phyloP scores from a whole-genome alignment of 352 stramenopile species.

The Globisporangium paddicum region DNA sequence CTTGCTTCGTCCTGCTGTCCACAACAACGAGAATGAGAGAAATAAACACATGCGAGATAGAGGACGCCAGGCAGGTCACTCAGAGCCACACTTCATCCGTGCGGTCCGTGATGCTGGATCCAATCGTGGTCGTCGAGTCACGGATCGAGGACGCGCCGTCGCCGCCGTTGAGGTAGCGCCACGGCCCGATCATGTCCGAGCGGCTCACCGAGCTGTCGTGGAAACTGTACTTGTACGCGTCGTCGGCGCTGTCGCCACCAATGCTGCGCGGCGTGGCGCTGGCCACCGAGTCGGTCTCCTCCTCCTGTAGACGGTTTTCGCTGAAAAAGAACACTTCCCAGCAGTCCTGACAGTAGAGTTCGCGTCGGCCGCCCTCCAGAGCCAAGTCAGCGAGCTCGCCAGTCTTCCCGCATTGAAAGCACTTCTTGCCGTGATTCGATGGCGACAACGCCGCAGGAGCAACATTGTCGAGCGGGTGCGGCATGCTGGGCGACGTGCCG shows the following conservation, averaged over 20 bases:
- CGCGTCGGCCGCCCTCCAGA: slow-evolving; percentile 30
- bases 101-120: slow-evolving; percentile 46
- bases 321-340: slow-evolving; percentile 75
- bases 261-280: slow-evolving; percentile 11
- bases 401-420: slow-evolving; percentile 48
- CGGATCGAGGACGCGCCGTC: slow-evolving; percentile 44
- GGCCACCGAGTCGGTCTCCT: slow-evolving; percentile 8
- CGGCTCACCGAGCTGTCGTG: slow-evolving; percentile 59
- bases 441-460: slow-evolving; percentile 5
- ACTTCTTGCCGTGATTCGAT: slow-evolving; percentile 27
- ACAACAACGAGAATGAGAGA: neutral
- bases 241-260: slow-evolving; percentile 16
- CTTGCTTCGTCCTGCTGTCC: neutral
- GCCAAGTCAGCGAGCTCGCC: slow-evolving; percentile 54
- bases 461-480: neutral
- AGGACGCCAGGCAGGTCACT: neutral
- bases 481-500: slow-evolving; percentile 27
- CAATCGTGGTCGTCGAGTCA: slow-evolving; percentile 49
- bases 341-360: slow-evolving; percentile 70
- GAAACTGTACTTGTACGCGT: slow-evolving; percentile 72
- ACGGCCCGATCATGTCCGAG: slow-evolving; percentile 51
- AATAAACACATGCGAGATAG: neutral
- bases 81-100: slow-evolving; percentile 23
- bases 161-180: slow-evolving; percentile 39
- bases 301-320: slow-evolving; percentile 34